Evolutionary conservation across 768 basidiomycete species (phyloP), one percentile per base, ranked within the genome.

Genomic region (Fomitopsis pulvina): DNA sequence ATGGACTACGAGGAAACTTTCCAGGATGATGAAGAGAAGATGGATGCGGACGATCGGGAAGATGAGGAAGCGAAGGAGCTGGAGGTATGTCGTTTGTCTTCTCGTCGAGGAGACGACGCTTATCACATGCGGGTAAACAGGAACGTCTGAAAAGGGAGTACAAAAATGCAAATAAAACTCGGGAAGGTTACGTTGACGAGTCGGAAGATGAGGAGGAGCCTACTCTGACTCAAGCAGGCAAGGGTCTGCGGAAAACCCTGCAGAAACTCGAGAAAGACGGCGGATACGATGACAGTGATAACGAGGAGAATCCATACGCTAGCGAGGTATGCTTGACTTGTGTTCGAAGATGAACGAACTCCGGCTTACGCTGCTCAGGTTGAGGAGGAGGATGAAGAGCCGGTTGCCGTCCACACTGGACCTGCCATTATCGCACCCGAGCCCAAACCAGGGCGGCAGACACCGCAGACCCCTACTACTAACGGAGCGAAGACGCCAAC

Each of bases 31-130:
- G 91, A 93, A 28, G 91, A 92, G 59, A 81, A 80, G 58, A 59
- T 67, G 44, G 77, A 81, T 66, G 76, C 77, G 14, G 76, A 80
- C 11, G 85, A 87, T 48, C 77, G 80, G 48, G 80, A 90, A 37
- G 91, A 92, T 48, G 87, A 92, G 56, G 91, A 92, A 61, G 80
- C 84, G 27, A 92, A 87, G 62, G 87, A 89, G 61, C 71, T 83
- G 10, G 86, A 90, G 77, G 89, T 85, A 41, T 29, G 77, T 61
- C 5, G 11, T 45, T 39, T 1, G 39, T 16, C 26, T 8, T 39
- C 8, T 29, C 8, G 27, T 37, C 10, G n/a, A 9, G 32, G 32
- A 34, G n/a, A n/a, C n/a, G n/a, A n/a, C n/a, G n/a, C 32, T 34
- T 9, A 34, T 34, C 10, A 9, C 32, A n/a, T 34, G 32, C n/a